phyloP scores from a whole-genome alignment of 768 basidiomycete genomes.

The Termitomyces titanicus region DNA sequence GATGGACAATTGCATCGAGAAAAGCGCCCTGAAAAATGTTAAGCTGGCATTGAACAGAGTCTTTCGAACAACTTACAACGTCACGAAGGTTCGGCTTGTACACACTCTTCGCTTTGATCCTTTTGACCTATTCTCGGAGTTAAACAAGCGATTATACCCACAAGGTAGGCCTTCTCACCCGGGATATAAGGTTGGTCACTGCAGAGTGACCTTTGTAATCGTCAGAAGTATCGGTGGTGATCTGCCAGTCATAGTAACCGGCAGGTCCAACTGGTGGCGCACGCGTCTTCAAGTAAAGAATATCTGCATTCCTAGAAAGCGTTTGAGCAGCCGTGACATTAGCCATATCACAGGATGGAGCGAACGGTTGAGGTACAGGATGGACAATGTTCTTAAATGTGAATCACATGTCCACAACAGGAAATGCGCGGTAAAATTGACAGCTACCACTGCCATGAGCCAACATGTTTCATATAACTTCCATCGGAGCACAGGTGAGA shows the following conservation, averaged over 20 bases:
- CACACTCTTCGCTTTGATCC: constrained; percentile 18
- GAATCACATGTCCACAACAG: too few relatives aligned
- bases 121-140: constrained; percentile 9
- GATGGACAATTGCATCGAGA: constrained; percentile 21
- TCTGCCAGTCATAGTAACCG: constrained; percentile 42
- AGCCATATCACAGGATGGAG: background rate
- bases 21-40: constrained; percentile 17
- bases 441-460: too few relatives aligned
- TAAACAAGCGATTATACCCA: background rate
- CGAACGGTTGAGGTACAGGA: too few relatives aligned
- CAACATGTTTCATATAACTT: too few relatives aligned
- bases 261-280: constrained; percentile 36
- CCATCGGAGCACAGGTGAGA: too few relatives aligned
- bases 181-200: constrained; percentile 28
- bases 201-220: constrained; percentile 28
- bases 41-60: background rate
- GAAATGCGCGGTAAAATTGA: too few relatives aligned
- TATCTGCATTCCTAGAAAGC: constrained; percentile 27
- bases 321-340: constrained; percentile 21
- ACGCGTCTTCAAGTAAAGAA: constrained; percentile 30
- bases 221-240: constrained; percentile 24
- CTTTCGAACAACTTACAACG: constrained; percentile 14
- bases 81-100: constrained; percentile 19
- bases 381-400: too few relatives aligned
- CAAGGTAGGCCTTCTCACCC: constrained; percentile 10